Conservation (phyloP, 2,329 filamentous ascomycete genomes). For the Neoarthrinium moseri region DNA sequence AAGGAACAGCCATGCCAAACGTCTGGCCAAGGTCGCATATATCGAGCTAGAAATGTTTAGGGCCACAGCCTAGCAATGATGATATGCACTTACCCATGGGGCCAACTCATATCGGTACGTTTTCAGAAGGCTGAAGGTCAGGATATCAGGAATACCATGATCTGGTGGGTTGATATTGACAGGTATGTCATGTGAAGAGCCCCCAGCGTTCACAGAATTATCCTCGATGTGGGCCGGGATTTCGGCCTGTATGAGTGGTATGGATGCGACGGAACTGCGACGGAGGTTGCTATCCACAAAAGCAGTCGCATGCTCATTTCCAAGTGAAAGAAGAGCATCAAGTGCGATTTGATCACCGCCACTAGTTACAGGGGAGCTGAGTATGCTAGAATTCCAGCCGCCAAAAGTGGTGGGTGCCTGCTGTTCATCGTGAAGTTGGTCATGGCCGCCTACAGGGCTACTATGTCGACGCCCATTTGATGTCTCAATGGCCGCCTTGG, state of each 20-base stretch:
- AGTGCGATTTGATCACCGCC: slow-evolving; percentile 31
- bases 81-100: slow-evolving; percentile 37
- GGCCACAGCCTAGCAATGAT: not conserved
- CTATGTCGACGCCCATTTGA: too few relatives aligned
- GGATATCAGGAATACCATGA: slow-evolving; percentile 8
- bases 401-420: not conserved
- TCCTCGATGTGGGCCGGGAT: not conserved
- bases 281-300: slow-evolving; percentile 1
- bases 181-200: not conserved
- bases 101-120: slow-evolving; percentile 44
- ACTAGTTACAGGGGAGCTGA: not conserved
- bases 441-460: too few relatives aligned
- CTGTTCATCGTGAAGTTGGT: too few relatives aligned
- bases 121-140: slow-evolving; percentile 31
- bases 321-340: slow-evolving; percentile 31
- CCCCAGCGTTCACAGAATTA: not conserved
- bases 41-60: slow-evolving; percentile 32
- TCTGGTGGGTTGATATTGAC: not conserved
- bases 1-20: slow-evolving; percentile 36
- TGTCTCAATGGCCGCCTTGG: too few relatives aligned
- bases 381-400: not conserved
- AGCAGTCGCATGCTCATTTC: slow-evolving; percentile 18
- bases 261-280: not conserved
- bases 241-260: too few relatives aligned
- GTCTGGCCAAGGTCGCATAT: slow-evolving; percentile 38